Base-by-base conservation (phyloP, 169 alveolate species). In the Plasmodium vinckei region DNA sequence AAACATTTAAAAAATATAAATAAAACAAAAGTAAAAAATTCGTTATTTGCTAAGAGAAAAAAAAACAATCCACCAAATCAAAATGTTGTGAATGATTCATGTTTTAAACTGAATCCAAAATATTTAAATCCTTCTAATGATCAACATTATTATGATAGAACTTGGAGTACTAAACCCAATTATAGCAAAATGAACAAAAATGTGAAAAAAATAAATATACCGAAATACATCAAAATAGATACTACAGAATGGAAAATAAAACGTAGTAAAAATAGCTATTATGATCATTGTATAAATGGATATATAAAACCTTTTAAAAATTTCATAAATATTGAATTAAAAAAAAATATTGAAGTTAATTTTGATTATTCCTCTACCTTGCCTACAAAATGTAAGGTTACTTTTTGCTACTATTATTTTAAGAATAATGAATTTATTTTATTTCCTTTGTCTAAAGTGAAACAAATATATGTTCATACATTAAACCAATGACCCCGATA, bases 321-420 rank as follows among this genome's bases (percentile, higher is more conserved):
- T n/a, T 54, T 70, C 17, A 65, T 79, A 79, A 39, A 42, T 54
- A 44, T 79, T 51, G 89, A 79, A 79, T 79, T 67, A 67, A 79
- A 53, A 67, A 79, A 79, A 67, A 53, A 44, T 51, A 53, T 79
- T 17, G 65, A 42, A 67, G 47, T 67, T 39, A 67, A 79, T 79
- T 79, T 79, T 79, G 84, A 79, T 79, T 79, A 59, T 53, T 67
- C 70, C 27, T 79, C 65, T 23, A 79, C 89, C 15, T 67, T 79
- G 53, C 89, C 89, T 46, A 53, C 68, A 47, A 79, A 79, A 60
- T 79, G 89, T 49, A 79, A 79, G 17, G 15, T 79, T 54, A 65
- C 33, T 67, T 68, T 79, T 42, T 79, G 77, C 61, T 79, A 67
- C 68, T 39, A 56, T 46, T 46, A 53, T 47, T 67, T 79, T 10